Evolutionary conservation across 148 eudicot genomes (phyloP).

Genomic region (Fagopyrum tataricum): DNA sequence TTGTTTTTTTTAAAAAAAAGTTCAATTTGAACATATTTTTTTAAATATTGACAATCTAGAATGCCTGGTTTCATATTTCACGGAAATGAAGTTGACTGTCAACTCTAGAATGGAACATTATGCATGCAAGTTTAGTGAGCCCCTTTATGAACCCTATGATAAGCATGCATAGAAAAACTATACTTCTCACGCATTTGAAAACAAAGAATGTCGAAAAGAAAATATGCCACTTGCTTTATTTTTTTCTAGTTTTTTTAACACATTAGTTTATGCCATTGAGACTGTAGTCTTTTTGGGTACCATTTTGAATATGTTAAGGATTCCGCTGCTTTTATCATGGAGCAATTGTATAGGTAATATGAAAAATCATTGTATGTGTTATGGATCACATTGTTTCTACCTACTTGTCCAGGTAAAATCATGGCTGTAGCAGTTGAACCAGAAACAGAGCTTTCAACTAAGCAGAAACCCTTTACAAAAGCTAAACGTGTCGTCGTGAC

Average conservation of each 20-base stretch:
- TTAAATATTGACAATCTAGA: background rate
- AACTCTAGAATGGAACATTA: background rate
- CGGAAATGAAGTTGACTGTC: background rate
- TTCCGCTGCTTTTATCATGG: background rate
- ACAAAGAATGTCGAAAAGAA: background rate
- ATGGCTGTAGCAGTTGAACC: slow-evolving; percentile 68
- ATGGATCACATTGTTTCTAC: slow-evolving; percentile 7
- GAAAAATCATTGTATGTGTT: background rate
- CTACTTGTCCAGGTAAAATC: slow-evolving; percentile 41
- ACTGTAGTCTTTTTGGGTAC: background rate
- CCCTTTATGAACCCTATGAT: slow-evolving; percentile 1
- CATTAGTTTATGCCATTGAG: background rate
- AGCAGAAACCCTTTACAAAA: slow-evolving; percentile 43
- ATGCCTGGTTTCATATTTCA: background rate
- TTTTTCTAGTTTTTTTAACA: background rate
- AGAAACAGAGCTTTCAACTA: slow-evolving; percentile 39
- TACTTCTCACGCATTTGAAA: background rate
- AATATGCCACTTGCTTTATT: background rate
- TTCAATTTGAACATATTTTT: background rate
- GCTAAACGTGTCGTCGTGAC: slow-evolving; percentile 85
- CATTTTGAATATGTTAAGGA: background rate
- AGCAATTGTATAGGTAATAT: background rate
- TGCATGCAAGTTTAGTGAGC: slow-evolving; percentile 9
- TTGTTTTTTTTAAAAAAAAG: too few relatives aligned
- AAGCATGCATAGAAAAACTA: background rate